phyloP scores from a whole-genome alignment of 192 early-diverging fungal genomes.

The Coemansia sp. region DNA sequence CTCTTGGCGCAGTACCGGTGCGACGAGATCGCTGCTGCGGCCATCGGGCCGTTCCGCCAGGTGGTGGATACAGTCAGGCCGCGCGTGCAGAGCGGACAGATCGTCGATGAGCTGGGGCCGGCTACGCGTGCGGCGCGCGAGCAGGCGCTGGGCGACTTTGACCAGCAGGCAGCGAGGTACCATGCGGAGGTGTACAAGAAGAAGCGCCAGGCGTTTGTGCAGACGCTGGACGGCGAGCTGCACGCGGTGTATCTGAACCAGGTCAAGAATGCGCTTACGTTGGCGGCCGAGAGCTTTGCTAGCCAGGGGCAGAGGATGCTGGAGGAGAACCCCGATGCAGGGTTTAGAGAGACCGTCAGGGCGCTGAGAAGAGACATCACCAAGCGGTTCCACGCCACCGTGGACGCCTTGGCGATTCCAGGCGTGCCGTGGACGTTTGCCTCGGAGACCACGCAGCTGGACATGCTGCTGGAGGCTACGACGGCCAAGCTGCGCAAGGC shows the following conservation, averaged over 20 bases:
- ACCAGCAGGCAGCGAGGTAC: constrained; percentile 87
- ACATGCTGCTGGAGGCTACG: constrained; percentile 22
- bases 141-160: constrained; percentile 71
- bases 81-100: constrained; percentile 73
- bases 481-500: constrained; percentile 34
- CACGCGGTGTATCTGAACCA: constrained; percentile 81
- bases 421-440: constrained; percentile 36
- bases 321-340: constrained; percentile 46
- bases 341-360: constrained; percentile 59
- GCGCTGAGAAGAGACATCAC: constrained; percentile 19
- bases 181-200: constrained; percentile 81
- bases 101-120: constrained; percentile 72
- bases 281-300: constrained; percentile 66
- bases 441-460: constrained; percentile 27
- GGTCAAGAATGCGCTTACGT: constrained; percentile 81
- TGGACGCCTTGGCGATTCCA: constrained; percentile 16
- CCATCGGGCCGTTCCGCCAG: constrained; percentile 67
- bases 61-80: constrained; percentile 62
- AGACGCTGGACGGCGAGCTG: constrained; percentile 71
- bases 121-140: constrained; percentile 58
- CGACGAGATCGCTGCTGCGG: constrained; percentile 86
- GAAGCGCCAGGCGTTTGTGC: constrained; percentile 79
- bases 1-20: constrained; percentile 97
- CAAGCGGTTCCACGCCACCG: constrained; percentile 17
- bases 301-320: constrained; percentile 43